phyloP scores from a whole-genome alignment of 2,329 filamentous ascomycete species.

The Fonsecaea multimorphosa region DNA sequence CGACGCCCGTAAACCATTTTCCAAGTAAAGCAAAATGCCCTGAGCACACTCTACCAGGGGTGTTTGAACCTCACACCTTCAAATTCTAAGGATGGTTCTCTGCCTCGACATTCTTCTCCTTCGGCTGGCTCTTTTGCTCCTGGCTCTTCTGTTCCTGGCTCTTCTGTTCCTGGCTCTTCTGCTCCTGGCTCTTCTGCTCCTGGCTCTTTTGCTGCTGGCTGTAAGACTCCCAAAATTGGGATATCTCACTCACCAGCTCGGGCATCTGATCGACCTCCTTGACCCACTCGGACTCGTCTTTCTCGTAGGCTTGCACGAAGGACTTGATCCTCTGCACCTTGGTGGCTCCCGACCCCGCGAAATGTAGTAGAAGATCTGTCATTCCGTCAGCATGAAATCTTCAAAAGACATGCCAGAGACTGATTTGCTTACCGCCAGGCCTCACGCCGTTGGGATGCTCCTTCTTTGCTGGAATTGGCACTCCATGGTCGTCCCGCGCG shows the following conservation, averaged over 20 bases:
- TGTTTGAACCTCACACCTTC: too few relatives aligned
- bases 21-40: too few relatives aligned
- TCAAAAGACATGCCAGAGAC: too few relatives aligned
- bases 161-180: background rate
- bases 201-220: background rate
- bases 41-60: too few relatives aligned
- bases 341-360: background rate
- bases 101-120: too few relatives aligned
- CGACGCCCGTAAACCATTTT: too few relatives aligned
- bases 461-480: background rate
- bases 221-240: background rate
- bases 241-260: background rate
- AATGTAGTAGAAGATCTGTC: slow-evolving; percentile 4
- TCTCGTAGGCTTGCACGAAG: background rate
- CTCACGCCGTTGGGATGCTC: background rate
- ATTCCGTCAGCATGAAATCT: background rate
- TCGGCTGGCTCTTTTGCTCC: too few relatives aligned
- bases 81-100: too few relatives aligned
- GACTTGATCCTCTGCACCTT: background rate
- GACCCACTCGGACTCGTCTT: background rate
- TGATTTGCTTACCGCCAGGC: background rate
- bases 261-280: slow-evolving; percentile 4
- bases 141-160: background rate
- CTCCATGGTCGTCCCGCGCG: background rate
- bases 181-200: background rate